Evolutionary conservation across 495 filamentous ascomycete genomes (phyloP), one percentile per base, ranked within the genome.

Genomic region (Penicillium cataractarum): DNA sequence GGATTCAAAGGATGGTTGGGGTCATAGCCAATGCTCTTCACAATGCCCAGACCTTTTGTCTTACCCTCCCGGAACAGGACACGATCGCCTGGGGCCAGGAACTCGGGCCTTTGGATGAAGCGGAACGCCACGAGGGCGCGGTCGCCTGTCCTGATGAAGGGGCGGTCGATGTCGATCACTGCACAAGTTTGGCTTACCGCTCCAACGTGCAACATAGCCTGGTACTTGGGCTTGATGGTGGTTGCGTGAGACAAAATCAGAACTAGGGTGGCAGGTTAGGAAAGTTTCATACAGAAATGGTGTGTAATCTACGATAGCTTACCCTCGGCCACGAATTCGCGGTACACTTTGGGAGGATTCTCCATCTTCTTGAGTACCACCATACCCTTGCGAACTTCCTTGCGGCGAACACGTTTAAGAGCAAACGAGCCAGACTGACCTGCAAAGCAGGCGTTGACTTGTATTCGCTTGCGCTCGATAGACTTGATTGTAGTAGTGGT

Each of bases 341-440:
- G 86, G 73, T 90, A 90, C 7, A 97, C 95, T 68, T 94, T 96
- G 5, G 86, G 81, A 32, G 84, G 78, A 32, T 86, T 83, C 33
- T 93, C 90, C 42, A 87, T 76, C 77, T 94, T 97, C 48, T 90
- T 89, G 42, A 99, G 78, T 12, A 98, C 94, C 0, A 99, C 95
- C 96, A 98, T 98, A 24, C 95, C 95, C 82, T 99, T 99, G 32
- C 96, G 86, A 0, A 99, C 95, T 71, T 99, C 96, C 78, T 95
- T 96, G 24, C 95, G 79, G 27, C 92, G 84, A 0, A 99, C 84
- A 50, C 91, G 84, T 62, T 93, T 91, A 52, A 99, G 72, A 2
- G 95, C 95, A 67, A 99, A 97, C 5, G 90, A 94, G 4, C 92
- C 96, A 31, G 89, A 93, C 74, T 98, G 95, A 0, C 95, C 95